Conservation (phyloP, 768 basidiomycete species). For the Boletus patriciae region DNA sequence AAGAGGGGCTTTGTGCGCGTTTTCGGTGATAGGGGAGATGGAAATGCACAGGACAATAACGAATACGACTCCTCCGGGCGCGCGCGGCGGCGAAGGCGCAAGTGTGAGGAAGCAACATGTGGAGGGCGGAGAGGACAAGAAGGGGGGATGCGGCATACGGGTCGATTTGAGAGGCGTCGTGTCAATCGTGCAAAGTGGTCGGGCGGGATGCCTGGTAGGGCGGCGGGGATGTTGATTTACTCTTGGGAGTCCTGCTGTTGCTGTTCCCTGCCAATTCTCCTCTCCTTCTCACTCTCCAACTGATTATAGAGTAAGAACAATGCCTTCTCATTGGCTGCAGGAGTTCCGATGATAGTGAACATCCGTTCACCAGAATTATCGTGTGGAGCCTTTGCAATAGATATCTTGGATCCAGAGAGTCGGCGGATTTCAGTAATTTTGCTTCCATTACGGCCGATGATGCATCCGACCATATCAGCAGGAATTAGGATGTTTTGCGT, state of each 20-base stretch:
- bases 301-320: conserved; percentile 97
- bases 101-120: conserved; percentile 9
- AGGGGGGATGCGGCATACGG: conserved; percentile 30
- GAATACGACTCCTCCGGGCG: conserved; percentile 19
- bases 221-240: conserved; percentile 11
- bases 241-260: conserved; percentile 74
- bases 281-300: conserved; percentile 93
- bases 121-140: conserved; percentile 29
- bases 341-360: conserved; percentile 98
- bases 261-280: conserved; percentile 82
- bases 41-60: conserved; percentile 29
- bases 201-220: neutral
- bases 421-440: conserved; percentile 99
- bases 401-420: conserved; percentile 95
- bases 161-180: conserved; percentile 16
- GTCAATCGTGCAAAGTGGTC: conserved; percentile 14
- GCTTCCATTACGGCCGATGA: conserved; percentile 93
- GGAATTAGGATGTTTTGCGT: conserved; percentile 99
- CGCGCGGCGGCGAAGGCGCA: conserved; percentile 12
- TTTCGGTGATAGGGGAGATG: conserved; percentile 20
- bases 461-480: conserved; percentile 97
- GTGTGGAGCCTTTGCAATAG: conserved; percentile 98
- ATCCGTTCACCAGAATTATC: conserved; percentile 99
- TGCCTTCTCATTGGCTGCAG: conserved; percentile 97
- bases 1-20: conserved; percentile 20